Conservation (phyloP, 257 asterid genomes). For the Gentiana macrophylla region DNA sequence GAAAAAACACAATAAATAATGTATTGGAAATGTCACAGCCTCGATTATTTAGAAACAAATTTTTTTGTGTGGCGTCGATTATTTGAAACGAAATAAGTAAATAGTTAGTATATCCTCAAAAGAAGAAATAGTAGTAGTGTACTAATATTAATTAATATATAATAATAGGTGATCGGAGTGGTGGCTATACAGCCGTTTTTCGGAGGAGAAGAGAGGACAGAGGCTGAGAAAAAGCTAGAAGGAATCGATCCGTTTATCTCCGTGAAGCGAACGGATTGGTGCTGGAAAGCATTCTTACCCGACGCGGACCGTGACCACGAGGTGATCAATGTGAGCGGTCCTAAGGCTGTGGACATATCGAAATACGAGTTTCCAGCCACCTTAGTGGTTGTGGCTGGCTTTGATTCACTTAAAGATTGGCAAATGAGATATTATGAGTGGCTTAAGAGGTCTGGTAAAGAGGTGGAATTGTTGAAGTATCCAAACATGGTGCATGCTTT, state of each 20-base stretch:
- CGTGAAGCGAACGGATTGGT: slow-evolving; percentile 32
- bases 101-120: too few species aligned
- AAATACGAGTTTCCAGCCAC: slow-evolving; percentile 48
- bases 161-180: slow-evolving; percentile 43
- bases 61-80: too few species aligned
- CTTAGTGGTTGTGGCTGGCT: slow-evolving; percentile 56
- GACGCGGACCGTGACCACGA: slow-evolving; percentile 44
- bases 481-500: slow-evolving; percentile 70
- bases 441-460: slow-evolving; percentile 51
- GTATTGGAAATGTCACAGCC: too few species aligned
- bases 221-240: slow-evolving; percentile 33
- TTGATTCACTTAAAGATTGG: slow-evolving; percentile 66
- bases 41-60: too few species aligned
- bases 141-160: background rate
- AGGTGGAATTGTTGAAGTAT: slow-evolving; percentile 42
- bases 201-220: slow-evolving; percentile 61
- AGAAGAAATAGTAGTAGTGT: too few species aligned
- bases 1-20: too few species aligned
- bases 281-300: slow-evolving; percentile 59
- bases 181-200: slow-evolving; percentile 70
- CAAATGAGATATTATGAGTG: slow-evolving; percentile 54
- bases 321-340: slow-evolving; percentile 63
- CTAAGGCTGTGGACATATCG: slow-evolving; percentile 53
- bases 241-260: slow-evolving; percentile 34
- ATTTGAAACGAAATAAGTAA: too few species aligned